phyloP scores from a whole-genome alignment of 345 rosid species.

The Brassica carinata region DNA sequence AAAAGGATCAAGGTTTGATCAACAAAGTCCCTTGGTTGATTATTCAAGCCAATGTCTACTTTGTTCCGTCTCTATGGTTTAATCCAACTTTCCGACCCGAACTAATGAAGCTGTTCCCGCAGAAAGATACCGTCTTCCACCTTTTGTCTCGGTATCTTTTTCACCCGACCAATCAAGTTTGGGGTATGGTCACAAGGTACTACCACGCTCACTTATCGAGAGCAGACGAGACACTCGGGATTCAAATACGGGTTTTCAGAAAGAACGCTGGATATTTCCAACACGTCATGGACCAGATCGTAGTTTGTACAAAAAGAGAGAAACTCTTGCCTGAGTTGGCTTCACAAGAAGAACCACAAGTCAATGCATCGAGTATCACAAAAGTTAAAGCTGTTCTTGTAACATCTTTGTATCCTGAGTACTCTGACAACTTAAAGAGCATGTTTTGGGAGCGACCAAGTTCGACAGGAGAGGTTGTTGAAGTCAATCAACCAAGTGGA shows the following conservation, averaged over 20 bases:
- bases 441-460: constrained; percentile 2
- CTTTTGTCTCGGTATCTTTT: neutral
- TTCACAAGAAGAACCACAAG: neutral
- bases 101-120: neutral
- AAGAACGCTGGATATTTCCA: constrained; percentile 1
- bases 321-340: neutral
- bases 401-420: neutral
- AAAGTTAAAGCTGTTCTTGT: neutral
- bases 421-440: constrained; percentile 3
- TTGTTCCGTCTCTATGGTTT: neutral
- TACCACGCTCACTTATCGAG: neutral
- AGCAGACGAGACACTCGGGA: neutral
- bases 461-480: neutral
- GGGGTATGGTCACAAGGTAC: constrained; percentile 2
- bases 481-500: constrained; percentile 1
- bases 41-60: neutral
- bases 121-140: neutral
- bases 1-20: neutral
- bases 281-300: constrained; percentile 4
- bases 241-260: neutral
- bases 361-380: neutral
- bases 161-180: constrained; percentile 1
- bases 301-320: neutral
- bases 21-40: neutral
- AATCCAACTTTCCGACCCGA: neutral